Evolutionary conservation across 75 land plant genomes (phyloP), one percentile per base, ranked within the genome.

Genomic region (Larix kaempferi): DNA sequence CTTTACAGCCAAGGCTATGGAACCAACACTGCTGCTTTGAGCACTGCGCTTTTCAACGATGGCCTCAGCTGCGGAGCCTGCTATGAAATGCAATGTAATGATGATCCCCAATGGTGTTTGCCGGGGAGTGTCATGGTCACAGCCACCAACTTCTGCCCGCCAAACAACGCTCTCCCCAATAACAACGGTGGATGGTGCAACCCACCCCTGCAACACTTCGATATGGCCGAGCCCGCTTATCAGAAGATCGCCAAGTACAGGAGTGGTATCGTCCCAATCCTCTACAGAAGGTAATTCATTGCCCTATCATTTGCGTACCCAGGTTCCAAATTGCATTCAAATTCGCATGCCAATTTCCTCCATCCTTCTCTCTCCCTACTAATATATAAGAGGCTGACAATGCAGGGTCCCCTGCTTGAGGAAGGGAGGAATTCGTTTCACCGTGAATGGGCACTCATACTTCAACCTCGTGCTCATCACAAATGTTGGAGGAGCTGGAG

Each of bases 1-100:
- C 57, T 79, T 64, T 78, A 56, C 75, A 62, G 62, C 23, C 71
- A 23, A 7, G 89, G 89, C 5, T 85, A 87, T 26, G 84, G 84
- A 39, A 14, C 76, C 5, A 35, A 63, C 29, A 85, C 88, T 2
- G 76, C 79, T 5, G 87, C 87, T 4, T 77, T 87, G 13, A 87
- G 89, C 73, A 57, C 81, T 4, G 73, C 84, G 3, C 65, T 85
- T 1, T 87, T 82, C 82, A 58, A 79, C 64, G 25, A 74, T 26
- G 89, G 89, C 3, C 26, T 74, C 0, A 59, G 79, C 5, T 87
- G 89, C 29, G 88, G 89, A 1, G 78, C 89, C 2, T 87, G 87
- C 33, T 87, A 22, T 73, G 78, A 85, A 44, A 64, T 87, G 19
- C n/a, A 81, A 33, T 87, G 89, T 56, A 71, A 55, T 5, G 64